A percentile compares a stretch with the other conserved stretches of the same genome.
Conservation (phyloP, 345 rosid genomes). For the Acer saccharum region DNA sequence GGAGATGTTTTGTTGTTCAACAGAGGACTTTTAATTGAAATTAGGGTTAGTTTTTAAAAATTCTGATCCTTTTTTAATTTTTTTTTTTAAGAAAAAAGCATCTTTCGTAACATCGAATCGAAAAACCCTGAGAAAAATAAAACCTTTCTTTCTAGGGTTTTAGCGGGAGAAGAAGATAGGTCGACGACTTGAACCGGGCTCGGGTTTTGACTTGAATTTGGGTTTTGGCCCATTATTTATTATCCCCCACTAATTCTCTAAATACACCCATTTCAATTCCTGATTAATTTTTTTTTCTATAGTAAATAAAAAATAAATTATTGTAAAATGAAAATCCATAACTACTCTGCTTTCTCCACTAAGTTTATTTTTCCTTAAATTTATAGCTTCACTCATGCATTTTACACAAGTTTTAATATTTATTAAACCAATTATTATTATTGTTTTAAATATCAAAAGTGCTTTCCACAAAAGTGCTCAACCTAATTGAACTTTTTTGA, state of each 20-base stretch:
- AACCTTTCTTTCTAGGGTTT: constrained; percentile 16
- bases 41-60: background rate
- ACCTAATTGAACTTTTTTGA: background rate
- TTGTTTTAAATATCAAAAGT: background rate
- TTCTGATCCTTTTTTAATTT: background rate
- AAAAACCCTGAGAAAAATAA: background rate
- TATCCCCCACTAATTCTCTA: background rate
- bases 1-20: too few species aligned
- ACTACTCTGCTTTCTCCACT: too few species aligned
- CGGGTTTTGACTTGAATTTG: background rate
- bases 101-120: background rate
- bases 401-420: background rate
- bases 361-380: background rate
- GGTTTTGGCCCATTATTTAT: background rate
- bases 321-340: too few species aligned
- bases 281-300: too few species aligned
- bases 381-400: background rate
- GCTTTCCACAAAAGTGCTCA: background rate
- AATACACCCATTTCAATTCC: too few species aligned
- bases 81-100: background rate
- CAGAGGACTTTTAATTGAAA: background rate
- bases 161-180: background rate
- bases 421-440: background rate
- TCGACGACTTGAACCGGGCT: background rate
- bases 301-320: too few species aligned